phyloP scores from a whole-genome alignment of 441 rosid species.

The Hura crepitans region DNA sequence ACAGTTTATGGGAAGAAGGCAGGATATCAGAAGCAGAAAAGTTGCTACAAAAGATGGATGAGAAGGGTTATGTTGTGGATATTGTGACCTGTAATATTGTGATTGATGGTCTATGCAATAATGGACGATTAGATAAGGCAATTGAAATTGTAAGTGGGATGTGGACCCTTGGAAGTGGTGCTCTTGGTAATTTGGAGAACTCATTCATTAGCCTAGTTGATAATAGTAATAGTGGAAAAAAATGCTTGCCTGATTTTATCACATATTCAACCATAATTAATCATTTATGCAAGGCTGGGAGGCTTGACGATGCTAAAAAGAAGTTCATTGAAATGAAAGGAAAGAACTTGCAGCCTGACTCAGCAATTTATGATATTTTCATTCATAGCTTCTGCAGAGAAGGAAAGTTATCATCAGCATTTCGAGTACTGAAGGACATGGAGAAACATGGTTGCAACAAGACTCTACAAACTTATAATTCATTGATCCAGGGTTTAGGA shows the following conservation, averaged over 20 bases:
- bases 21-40: constrained; percentile 83
- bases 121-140: constrained; percentile 80
- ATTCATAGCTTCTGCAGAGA: constrained; percentile 72
- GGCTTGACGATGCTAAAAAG: constrained; percentile 75
- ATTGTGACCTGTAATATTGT: constrained; percentile 87
- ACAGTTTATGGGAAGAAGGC: constrained; percentile 74
- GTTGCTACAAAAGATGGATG: constrained; percentile 76
- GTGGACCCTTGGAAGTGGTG: constrained; percentile 88
- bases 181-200: constrained; percentile 78
- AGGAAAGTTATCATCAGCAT: constrained; percentile 88
- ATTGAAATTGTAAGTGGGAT: constrained; percentile 67
- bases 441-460: constrained; percentile 78
- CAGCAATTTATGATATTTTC: constrained; percentile 62
- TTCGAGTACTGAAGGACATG: constrained; percentile 95
- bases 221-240: constrained; percentile 47
- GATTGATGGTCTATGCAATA: constrained; percentile 72
- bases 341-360: constrained; percentile 73
- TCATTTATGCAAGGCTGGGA: constrained; percentile 73
- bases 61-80: constrained; percentile 68
- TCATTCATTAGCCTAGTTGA: constrained; percentile 67
- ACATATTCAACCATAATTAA: constrained; percentile 72
- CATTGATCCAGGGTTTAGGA: constrained; percentile 75
- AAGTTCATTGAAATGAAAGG: constrained; percentile 74
- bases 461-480: constrained; percentile 79
- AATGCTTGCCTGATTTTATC: constrained; percentile 69